Conservation (phyloP, 139 green algal genomes). For the Axilococcus clingmanii region DNA sequence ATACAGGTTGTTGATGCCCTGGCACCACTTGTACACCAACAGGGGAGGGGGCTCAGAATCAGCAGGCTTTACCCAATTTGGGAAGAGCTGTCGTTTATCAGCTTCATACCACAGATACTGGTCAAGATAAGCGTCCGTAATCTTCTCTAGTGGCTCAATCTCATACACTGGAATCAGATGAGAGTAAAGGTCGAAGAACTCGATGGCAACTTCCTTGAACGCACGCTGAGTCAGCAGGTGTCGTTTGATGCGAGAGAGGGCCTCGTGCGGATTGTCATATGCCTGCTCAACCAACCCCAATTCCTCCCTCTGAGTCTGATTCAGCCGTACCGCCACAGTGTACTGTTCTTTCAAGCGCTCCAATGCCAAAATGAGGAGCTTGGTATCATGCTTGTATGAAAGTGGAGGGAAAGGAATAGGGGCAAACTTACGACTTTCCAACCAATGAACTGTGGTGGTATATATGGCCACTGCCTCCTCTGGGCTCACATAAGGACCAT, state of each 20-base stretch:
- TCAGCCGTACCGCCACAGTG: constrained; percentile 87
- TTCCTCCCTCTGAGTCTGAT: constrained; percentile 95
- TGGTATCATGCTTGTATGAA: constrained; percentile 99
- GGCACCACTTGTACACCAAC: constrained; percentile 99
- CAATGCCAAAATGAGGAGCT: constrained; percentile 97
- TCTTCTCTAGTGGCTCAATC: constrained; percentile 99
- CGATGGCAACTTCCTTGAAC: constrained; percentile 93
- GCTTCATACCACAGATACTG: constrained; percentile 73
- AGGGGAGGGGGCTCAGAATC: constrained; percentile 94
- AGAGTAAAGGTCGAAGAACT: constrained; percentile 92
- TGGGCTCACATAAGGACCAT: constrained; percentile 81
- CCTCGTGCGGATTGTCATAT: constrained; percentile 99
- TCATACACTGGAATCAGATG: constrained; percentile 98
- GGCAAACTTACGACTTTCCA: constrained; percentile 94
- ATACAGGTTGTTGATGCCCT: constrained; percentile 88
- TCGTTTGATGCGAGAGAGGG: constrained; percentile 95
- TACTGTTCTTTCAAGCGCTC: constrained; percentile 99
- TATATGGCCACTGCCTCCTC: constrained; percentile 96
- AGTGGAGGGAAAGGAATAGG: constrained; percentile 98
- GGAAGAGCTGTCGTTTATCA: constrained; percentile 96
- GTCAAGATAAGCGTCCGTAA: constrained; percentile 98
- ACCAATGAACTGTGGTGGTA: constrained; percentile 98
- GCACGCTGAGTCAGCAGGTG: constrained; percentile 95
- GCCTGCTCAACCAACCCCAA: constrained; percentile 98
- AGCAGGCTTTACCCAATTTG: constrained; percentile 97